phyloP scores from a whole-genome alignment of 2,329 filamentous ascomycete genomes.

The Tolypocladium endophyticum region DNA sequence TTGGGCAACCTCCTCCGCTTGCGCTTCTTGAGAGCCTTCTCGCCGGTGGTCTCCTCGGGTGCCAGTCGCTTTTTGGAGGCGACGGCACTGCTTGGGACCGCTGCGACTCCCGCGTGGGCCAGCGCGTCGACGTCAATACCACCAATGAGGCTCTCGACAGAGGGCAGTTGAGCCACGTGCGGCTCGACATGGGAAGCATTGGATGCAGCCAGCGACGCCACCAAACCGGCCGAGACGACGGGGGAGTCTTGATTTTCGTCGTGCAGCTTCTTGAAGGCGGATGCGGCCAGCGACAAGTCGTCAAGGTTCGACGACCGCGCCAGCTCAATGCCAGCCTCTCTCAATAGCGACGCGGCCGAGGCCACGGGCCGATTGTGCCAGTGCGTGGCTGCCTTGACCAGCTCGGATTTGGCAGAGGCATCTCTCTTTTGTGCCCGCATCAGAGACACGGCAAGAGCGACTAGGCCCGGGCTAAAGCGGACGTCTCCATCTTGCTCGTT shows the following conservation, averaged over 20 bases:
- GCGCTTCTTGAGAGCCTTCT: constrained; percentile 42
- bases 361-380: constrained; percentile 54
- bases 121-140: constrained; percentile 52
- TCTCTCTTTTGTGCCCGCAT: constrained; percentile 69
- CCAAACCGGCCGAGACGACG: constrained; percentile 68
- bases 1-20: constrained; percentile 57
- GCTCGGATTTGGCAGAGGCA: constrained; percentile 57
- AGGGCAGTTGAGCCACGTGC: constrained; percentile 46
- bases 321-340: constrained; percentile 73
- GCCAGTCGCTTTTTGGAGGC: constrained; percentile 37
- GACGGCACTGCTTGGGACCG: constrained; percentile 24
- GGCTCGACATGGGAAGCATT: constrained; percentile 45
- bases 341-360: constrained; percentile 53
- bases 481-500: constrained; percentile 51
- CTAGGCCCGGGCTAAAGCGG: constrained; percentile 73
- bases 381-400: constrained; percentile 69
- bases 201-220: constrained; percentile 65
- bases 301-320: constrained; percentile 61
- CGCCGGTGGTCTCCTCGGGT: constrained; percentile 19
- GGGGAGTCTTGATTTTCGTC: constrained; percentile 55
- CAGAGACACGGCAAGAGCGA: constrained; percentile 69
- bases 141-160: constrained; percentile 49
- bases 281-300: constrained; percentile 59
- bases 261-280: constrained; percentile 69
- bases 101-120: constrained; percentile 52